These are phyloP conservation scores for Didymella lethalis DNA, from an alignment of 2,329 filamentous ascomycete genomes.

Conservation along the genomic window DNA sequence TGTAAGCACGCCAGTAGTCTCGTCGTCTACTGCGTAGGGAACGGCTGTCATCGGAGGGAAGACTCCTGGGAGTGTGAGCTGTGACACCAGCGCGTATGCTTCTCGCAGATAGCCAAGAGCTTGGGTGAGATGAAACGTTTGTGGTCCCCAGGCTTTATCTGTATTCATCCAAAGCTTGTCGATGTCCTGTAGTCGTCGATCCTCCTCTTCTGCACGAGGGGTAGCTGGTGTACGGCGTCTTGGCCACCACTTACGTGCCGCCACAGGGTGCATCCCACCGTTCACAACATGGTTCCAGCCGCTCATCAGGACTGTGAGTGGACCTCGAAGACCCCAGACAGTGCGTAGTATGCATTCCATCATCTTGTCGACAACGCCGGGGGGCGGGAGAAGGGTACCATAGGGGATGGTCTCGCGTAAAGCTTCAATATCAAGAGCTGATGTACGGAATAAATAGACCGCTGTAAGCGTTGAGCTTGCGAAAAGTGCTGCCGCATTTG, in stretches of 20 bases:
- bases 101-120: slow-evolving; percentile 41
- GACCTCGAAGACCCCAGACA: slow-evolving; percentile 44
- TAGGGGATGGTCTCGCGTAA: slow-evolving; percentile 35
- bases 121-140: slow-evolving; percentile 31
- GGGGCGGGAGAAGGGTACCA: slow-evolving; percentile 27
- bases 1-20: slow-evolving; percentile 37
- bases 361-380: slow-evolving; percentile 39
- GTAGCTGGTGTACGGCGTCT: slow-evolving; percentile 31
- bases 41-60: slow-evolving; percentile 40
- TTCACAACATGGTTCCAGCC: slow-evolving; percentile 44
- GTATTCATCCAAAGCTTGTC: slow-evolving; percentile 37
- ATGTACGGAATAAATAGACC: slow-evolving; percentile 47
- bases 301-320: slow-evolving; percentile 40
- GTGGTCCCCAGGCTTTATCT: slow-evolving; percentile 19
- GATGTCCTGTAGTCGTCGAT: slow-evolving; percentile 35
- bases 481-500: slow-evolving; percentile 55
- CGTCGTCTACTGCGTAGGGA: slow-evolving; percentile 41
- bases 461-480: slow-evolving; percentile 44
- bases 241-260: slow-evolving; percentile 48
- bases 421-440: slow-evolving; percentile 42
- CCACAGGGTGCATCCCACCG: slow-evolving; percentile 39
- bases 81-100: slow-evolving; percentile 42
- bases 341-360: slow-evolving; percentile 36
- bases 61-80: slow-evolving; percentile 36
- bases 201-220: slow-evolving; percentile 39